Evolutionary conservation across 73 alveolate genomes (phyloP), one percentile per base, ranked within the genome.

Genomic region (Tetrahymena borealis): DNA sequence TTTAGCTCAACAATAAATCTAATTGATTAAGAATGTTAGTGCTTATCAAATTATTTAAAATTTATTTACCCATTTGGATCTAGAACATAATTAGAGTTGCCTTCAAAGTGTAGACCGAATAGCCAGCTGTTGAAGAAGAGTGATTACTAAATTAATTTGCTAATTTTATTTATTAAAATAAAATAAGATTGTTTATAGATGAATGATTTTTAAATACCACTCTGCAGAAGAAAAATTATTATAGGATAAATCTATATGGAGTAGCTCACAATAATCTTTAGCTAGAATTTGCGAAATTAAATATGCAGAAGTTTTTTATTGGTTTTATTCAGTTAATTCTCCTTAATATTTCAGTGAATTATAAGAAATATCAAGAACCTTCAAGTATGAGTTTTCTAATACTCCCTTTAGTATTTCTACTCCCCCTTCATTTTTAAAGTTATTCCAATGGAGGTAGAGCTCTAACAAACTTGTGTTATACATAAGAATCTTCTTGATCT

Each of bases 21-120:
- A 60, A 12, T 20, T 60, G n/a, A 0, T 1, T 18, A 18, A 4
- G 1, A 60, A n/a, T 24, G 28, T 15, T 7, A 60, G 10, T 42
- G 24, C 37, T 35, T 85, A 32, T 13, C 79, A 32, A 90, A 38
- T 39, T 78, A 91, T 11, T 78, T 92, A 12, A 93, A 39, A 12
- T 79, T 79, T 39, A 33, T 24, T 93, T 85, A 33, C 32, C 42
- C 91, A 7, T 90, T 91, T 20, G 78, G 31, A 31, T 85, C 95
- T 39, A 79, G 93, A 13, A 39, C 40, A 38, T 60, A 77, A 39
- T 77, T 38, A 79, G 93, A 93, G 79, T 93, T 93, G 4, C 95
- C 95, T 40, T 93, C 78, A 93, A 60, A 93, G 41, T 93, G 95
- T 39, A 93, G 91, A 38, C 95, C 95, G 39, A 79, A 93, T 32